A percentile compares a stretch with the other conserved stretches of the same genome.
Evolutionary conservation across 495 filamentous ascomycete genomes (phyloP).

Genomic region (Xylaria telfairii): DNA sequence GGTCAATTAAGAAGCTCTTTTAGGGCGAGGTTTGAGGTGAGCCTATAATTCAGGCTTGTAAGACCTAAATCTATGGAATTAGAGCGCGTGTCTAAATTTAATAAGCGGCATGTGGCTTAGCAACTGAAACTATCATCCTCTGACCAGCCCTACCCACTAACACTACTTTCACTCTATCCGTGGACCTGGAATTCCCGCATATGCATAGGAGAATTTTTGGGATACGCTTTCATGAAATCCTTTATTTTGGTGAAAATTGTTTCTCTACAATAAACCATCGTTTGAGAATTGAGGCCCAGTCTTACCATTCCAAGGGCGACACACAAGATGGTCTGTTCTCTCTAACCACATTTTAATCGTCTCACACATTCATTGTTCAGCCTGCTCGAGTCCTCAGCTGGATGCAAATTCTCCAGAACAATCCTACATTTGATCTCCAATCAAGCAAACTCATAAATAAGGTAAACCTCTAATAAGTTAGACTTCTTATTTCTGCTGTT

Average conservation of each 20-base stretch:
- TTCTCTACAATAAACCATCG: not conserved
- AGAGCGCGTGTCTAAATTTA: not conserved
- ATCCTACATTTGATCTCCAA: too few relatives aligned
- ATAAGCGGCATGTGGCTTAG: not conserved
- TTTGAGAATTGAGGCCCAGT: not conserved
- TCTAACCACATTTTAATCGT: too few relatives aligned
- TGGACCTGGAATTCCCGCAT: not conserved
- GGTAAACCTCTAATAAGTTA: too few relatives aligned
- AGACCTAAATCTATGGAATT: not conserved
- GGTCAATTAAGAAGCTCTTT: not conserved
- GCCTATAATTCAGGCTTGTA: not conserved
- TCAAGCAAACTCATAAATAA: too few relatives aligned
- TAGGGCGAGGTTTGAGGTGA: not conserved
- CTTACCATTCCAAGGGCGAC: not conserved
- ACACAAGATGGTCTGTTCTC: not conserved
- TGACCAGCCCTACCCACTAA: not conserved
- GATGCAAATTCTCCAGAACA: too few relatives aligned
- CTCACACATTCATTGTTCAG: too few relatives aligned
- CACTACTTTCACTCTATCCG: not conserved
- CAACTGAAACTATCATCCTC: not conserved
- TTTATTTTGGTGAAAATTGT: not conserved
- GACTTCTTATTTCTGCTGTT: too few relatives aligned
- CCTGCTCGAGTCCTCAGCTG: not conserved
- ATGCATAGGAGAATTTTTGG: not conserved
- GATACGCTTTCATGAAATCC: not conserved